Percentiles rank a stretch among this genome's conserved stretches.
phyloP scores from a whole-genome alignment of 371 early-diverging fungal genomes.

The Dichotomocladium elegans region DNA sequence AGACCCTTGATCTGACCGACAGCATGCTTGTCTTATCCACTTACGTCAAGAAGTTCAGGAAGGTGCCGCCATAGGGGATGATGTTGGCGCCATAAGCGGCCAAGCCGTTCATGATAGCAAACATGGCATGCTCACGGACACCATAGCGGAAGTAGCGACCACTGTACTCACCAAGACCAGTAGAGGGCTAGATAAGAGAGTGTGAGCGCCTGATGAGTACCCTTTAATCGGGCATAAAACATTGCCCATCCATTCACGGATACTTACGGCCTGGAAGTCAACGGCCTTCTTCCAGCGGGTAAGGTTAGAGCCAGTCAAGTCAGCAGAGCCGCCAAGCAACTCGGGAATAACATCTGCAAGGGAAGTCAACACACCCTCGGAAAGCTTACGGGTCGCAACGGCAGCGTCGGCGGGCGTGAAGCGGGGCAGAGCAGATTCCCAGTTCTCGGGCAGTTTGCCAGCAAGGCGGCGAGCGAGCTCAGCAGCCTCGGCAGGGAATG shows the following conservation, averaged over 20 bases:
- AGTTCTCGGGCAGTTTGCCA: slow-evolving; percentile 69
- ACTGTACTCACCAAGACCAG: slow-evolving; percentile 69
- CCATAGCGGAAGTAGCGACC: slow-evolving; percentile 97
- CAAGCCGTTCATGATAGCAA: slow-evolving; percentile 95
- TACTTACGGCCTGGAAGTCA: slow-evolving; percentile 81
- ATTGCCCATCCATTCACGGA: no score
- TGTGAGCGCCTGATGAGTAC: neutral
- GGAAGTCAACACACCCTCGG: slow-evolving; percentile 76
- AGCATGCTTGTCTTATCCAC: no score
- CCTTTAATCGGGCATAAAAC: no score
- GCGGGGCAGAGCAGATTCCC: slow-evolving; percentile 64
- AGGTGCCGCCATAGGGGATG: slow-evolving; percentile 94
- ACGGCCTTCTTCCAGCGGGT: slow-evolving; percentile 87
- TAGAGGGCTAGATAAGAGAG: slow-evolving; percentile 27
- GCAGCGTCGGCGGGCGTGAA: slow-evolving; percentile 72
- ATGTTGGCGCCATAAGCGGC: slow-evolving; percentile 81
- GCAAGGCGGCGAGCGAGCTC: slow-evolving; percentile 74
- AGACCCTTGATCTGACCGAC: no score
- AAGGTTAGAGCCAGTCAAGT: slow-evolving; percentile 92
- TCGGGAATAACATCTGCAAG: slow-evolving; percentile 74
- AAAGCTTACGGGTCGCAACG: slow-evolving; percentile 83
- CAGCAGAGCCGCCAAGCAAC: slow-evolving; percentile 95
- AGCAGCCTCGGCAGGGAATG: slow-evolving; percentile 57
- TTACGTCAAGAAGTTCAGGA: slow-evolving; percentile 95
- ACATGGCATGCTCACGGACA: slow-evolving; percentile 99